Conservation (phyloP, 192 early-diverging fungal genomes). For the Jimgerdemannia flammicorona region DNA sequence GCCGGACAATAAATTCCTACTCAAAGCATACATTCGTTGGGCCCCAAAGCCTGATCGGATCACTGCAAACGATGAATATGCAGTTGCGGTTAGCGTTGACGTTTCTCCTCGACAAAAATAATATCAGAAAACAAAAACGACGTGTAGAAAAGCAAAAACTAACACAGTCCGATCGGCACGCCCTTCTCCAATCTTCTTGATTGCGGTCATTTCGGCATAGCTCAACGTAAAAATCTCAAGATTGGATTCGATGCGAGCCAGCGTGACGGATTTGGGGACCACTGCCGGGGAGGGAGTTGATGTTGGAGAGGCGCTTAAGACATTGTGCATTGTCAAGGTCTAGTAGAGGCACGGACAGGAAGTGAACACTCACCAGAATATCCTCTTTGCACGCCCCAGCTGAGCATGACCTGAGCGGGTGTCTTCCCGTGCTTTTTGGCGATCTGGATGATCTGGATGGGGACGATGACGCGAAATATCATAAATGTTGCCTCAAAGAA, state of each 20-base stretch:
- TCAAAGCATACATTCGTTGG: too few species aligned
- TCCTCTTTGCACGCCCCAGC: conserved; percentile 50
- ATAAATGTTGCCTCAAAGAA: too few species aligned
- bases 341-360: not conserved
- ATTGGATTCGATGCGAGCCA: not conserved
- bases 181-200: not conserved
- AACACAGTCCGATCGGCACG: not conserved
- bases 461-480: too few species aligned
- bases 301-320: not conserved
- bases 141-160: not conserved
- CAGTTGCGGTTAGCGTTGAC: too few species aligned
- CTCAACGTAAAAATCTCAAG: not conserved
- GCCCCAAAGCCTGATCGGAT: too few species aligned
- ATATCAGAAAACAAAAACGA: not conserved
- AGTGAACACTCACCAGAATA: conserved; percentile 11
- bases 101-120: not conserved
- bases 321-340: not conserved
- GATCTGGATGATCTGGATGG: conserved; percentile 21
- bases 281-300: not conserved
- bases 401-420: conserved; percentile 51
- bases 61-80: too few species aligned
- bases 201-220: not conserved
- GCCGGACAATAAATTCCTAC: too few species aligned
- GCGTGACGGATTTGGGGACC: conserved; percentile 3
- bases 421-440: conserved; percentile 41